A percentile compares a stretch with the other conserved stretches of the same genome.
phyloP scores from a whole-genome alignment of 176 grass and related monocot species.

The Melocanna baccifera region DNA sequence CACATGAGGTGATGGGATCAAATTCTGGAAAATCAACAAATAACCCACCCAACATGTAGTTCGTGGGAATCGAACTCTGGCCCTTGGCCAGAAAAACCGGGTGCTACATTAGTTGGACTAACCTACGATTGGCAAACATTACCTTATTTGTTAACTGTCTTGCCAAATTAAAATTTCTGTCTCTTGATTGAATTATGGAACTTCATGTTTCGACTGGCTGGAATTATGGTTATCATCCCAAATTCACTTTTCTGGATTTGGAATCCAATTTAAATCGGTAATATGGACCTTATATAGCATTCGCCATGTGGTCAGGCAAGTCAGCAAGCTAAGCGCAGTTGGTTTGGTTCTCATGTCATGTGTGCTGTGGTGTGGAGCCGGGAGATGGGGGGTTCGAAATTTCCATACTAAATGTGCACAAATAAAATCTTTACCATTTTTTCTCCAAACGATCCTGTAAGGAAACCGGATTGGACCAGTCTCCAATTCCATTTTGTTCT shows the following conservation, averaged over 20 bases:
- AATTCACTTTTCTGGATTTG: neutral
- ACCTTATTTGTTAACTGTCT: neutral
- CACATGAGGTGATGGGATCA: neutral
- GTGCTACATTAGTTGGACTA: neutral
- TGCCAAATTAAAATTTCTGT: neutral
- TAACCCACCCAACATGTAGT: neutral
- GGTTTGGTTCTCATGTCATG: neutral
- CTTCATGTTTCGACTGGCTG: neutral
- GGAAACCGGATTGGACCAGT: neutral
- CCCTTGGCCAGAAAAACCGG: neutral
- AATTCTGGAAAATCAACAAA: neutral
- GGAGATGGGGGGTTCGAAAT: neutral
- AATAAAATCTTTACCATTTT: neutral
- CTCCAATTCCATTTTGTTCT: neutral
- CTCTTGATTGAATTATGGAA: neutral
- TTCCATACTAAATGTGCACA: neutral
- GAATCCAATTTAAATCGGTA: neutral
- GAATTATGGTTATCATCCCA: neutral
- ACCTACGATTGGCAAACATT: neutral
- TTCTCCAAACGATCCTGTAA: neutral
- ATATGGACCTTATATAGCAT: neutral
- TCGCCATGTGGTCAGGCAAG: neutral
- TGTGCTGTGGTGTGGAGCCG: neutral
- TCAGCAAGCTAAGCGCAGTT: neutral
- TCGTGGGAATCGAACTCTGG: neutral